phyloP scores from a whole-genome alignment of 2,329 filamentous ascomycete species.

The Penicillium aurantiogriseum region DNA sequence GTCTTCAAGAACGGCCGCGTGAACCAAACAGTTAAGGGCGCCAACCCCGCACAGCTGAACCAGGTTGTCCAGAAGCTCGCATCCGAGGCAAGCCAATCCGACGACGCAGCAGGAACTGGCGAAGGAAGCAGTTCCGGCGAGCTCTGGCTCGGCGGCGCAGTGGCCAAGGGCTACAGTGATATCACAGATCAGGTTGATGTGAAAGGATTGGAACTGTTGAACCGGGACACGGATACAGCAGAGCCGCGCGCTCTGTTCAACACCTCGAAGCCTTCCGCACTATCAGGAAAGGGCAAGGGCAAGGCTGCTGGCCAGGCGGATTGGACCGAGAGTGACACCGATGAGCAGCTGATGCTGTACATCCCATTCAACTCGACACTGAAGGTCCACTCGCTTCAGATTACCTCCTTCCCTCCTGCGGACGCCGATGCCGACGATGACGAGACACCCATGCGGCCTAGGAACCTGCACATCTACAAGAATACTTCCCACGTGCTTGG shows the following conservation, averaged over 20 bases:
- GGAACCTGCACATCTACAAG: slow-evolving; percentile 78
- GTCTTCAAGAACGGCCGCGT: slow-evolving; percentile 72
- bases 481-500: slow-evolving; percentile 89
- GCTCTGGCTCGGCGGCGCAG: slow-evolving; percentile 69
- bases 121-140: slow-evolving; percentile 44
- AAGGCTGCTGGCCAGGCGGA: slow-evolving; percentile 63
- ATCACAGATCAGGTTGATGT: slow-evolving; percentile 79
- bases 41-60: slow-evolving; percentile 68
- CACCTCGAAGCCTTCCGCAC: slow-evolving; percentile 61
- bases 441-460: slow-evolving; percentile 75
- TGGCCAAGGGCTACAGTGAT: slow-evolving; percentile 79
- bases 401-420: slow-evolving; percentile 72
- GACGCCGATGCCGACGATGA: slow-evolving; percentile 58
- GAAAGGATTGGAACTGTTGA: slow-evolving; percentile 79
- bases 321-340: slow-evolving; percentile 94
- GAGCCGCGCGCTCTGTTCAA: slow-evolving; percentile 73
- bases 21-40: slow-evolving; percentile 69
- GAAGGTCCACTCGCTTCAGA: slow-evolving; percentile 82
- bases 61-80: slow-evolving; percentile 69
- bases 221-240: slow-evolving; percentile 75
- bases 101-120: slow-evolving; percentile 41
- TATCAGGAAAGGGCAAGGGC: slow-evolving; percentile 46
- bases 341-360: slow-evolving; percentile 93
- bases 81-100: slow-evolving; percentile 57
- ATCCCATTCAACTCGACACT: slow-evolving; percentile 83